Percentiles rank a stretch among this genome's conserved stretches.
Conservation (phyloP, 768 basidiomycete species). For the Arthromyces matolae region DNA sequence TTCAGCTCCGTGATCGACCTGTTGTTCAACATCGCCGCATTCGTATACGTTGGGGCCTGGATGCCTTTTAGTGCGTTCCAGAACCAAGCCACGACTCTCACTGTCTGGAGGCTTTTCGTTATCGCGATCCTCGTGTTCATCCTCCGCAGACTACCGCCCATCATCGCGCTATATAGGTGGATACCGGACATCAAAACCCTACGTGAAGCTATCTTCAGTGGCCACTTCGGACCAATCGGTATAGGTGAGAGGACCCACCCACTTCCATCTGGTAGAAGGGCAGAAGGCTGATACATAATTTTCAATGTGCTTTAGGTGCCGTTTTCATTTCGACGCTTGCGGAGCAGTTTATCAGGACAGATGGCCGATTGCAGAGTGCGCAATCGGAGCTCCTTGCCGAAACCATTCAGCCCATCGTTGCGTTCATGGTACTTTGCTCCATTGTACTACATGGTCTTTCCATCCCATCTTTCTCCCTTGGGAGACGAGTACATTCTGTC, state of each 20-base stretch:
- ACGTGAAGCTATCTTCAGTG: slow-evolving; percentile 89
- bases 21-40: slow-evolving; percentile 92
- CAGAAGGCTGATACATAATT: no score
- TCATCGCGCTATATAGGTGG: slow-evolving; percentile 83
- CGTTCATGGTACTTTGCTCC: slow-evolving; percentile 91
- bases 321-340: slow-evolving; percentile 92
- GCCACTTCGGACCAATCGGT: slow-evolving; percentile 91
- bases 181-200: slow-evolving; percentile 96
- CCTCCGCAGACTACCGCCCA: slow-evolving; percentile 77
- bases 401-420: slow-evolving; percentile 88
- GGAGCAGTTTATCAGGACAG: slow-evolving; percentile 48
- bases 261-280: no score
- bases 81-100: slow-evolving; percentile 61
- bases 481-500: slow-evolving; percentile 84
- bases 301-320: slow-evolving; percentile 50
- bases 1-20: slow-evolving; percentile 96
- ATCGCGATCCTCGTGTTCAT: slow-evolving; percentile 80
- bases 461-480: slow-evolving; percentile 92
- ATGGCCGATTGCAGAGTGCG: slow-evolving; percentile 40
- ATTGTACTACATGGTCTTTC: slow-evolving; percentile 87
- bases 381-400: slow-evolving; percentile 66
- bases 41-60: slow-evolving; percentile 96
- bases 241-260: no score
- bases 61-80: slow-evolving; percentile 88
- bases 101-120: slow-evolving; percentile 81